Conservation (phyloP, 768 basidiomycete species). For the Rhizopogon vinicolor region DNA sequence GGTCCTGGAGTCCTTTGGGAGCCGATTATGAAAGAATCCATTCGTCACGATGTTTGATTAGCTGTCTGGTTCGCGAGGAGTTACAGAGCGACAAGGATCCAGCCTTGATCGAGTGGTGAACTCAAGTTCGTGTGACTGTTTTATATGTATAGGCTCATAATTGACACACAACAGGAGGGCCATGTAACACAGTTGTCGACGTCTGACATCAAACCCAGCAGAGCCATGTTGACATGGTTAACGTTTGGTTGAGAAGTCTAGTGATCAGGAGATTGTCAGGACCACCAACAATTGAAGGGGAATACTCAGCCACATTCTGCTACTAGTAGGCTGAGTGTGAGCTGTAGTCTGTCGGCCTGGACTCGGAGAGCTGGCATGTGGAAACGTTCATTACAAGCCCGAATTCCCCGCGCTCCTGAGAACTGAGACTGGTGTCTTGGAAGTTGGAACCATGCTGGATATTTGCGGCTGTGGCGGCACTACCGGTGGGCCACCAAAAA, state of each 20-base stretch:
- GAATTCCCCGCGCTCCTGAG: no score
- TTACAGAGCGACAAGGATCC: background rate
- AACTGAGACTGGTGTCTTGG: no score
- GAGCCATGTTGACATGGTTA: background rate
- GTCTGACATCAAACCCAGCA: background rate
- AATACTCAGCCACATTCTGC: no score
- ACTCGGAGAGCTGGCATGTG: no score
- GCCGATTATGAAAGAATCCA: constrained; percentile 15
- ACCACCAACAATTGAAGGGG: background rate
- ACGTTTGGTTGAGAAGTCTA: no score
- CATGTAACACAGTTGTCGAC: background rate
- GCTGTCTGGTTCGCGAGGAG: no score
- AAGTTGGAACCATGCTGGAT: no score
- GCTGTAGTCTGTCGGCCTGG: no score
- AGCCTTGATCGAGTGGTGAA: background rate
- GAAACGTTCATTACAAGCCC: no score
- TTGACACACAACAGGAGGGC: background rate
- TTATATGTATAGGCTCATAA: background rate
- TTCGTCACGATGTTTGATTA: background rate
- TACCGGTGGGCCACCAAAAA: no score
- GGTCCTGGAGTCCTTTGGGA: constrained; percentile 13
- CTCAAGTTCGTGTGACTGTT: background rate
- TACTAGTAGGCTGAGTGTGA: no score
- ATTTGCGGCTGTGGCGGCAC: no score
- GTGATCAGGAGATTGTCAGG: background rate